phyloP scores from a whole-genome alignment of 2,329 filamentous ascomycete genomes.

The Rutstroemia sydowiana region DNA sequence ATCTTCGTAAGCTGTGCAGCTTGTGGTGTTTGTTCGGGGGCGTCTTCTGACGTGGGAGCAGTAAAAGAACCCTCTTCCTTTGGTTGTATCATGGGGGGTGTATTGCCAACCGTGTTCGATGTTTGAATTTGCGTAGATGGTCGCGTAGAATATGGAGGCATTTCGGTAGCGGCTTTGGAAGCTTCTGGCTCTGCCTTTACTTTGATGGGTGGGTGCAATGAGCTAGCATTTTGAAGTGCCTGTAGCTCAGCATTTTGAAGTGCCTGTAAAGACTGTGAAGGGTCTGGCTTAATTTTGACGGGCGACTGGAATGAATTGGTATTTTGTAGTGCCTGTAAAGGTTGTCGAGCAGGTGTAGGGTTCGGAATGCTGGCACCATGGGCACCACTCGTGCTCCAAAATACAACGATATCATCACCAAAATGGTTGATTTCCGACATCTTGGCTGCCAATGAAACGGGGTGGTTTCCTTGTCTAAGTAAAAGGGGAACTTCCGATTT shows the following conservation, averaged over 20 bases:
- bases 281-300: background rate
- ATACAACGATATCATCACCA: conserved; percentile 1
- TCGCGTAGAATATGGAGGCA: background rate
- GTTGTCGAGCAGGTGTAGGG: background rate
- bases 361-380: background rate
- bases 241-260: too few relatives aligned
- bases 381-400: background rate
- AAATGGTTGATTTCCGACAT: conserved; percentile 6
- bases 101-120: background rate
- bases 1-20: background rate
- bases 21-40: background rate
- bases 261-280: too few relatives aligned
- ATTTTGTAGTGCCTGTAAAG: background rate
- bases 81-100: background rate
- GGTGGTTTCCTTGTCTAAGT: conserved; percentile 1
- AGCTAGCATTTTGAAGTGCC: background rate
- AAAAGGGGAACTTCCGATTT: background rate
- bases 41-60: background rate
- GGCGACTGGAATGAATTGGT: background rate
- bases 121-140: background rate
- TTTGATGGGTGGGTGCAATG: background rate
- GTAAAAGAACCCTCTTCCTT: background rate
- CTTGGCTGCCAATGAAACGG: background rate
- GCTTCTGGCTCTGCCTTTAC: background rate
- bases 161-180: background rate